Evolutionary conservation across 2,329 filamentous ascomycete species (phyloP).

Genomic region (Alternaria angustiovoidea): DNA sequence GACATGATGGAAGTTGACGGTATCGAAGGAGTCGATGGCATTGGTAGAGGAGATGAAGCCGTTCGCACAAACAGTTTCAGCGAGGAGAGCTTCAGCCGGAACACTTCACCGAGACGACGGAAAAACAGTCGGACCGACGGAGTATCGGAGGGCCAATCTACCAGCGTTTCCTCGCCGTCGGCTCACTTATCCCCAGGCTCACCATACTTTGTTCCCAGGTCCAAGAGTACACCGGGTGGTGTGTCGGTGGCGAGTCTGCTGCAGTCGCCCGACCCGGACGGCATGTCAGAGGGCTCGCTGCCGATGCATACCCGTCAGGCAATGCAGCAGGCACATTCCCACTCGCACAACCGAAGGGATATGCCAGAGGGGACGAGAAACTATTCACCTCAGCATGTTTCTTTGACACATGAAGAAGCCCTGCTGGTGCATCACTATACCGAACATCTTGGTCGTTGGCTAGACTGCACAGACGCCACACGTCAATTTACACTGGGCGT

Average conservation of each 20-base stretch:
- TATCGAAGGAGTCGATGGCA: conserved; percentile 13
- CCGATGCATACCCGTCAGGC: conserved; percentile 2
- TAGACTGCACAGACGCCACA: conserved; percentile 43
- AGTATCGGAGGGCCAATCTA: conserved; percentile 15
- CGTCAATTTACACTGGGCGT: conserved; percentile 43
- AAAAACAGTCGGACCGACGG: conserved; percentile 21
- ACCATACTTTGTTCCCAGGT: conserved; percentile 12
- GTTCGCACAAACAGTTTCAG: conserved; percentile 3
- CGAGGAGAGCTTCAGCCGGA: conserved; percentile 23
- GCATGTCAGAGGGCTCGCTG: conserved; percentile 6
- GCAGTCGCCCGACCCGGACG: conserved; percentile 11
- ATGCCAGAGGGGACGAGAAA: conserved; percentile 5
- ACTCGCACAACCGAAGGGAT: background rate
- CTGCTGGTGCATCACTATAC: conserved; percentile 41
- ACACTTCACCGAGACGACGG: conserved; percentile 26
- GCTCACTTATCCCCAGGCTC: conserved; percentile 25
- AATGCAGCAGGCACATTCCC: conserved; percentile 2
- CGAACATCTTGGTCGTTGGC: conserved; percentile 42
- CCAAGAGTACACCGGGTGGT: conserved; percentile 10
- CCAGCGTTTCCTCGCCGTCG: conserved; percentile 22
- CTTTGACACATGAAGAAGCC: conserved; percentile 35
- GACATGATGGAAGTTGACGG: conserved; percentile 27
- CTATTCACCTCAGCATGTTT: conserved; percentile 14
- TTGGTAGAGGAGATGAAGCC: background rate
- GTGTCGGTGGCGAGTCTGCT: conserved; percentile 24